Conservation (phyloP, 495 filamentous ascomycete species). For the Penicillium angulare region DNA sequence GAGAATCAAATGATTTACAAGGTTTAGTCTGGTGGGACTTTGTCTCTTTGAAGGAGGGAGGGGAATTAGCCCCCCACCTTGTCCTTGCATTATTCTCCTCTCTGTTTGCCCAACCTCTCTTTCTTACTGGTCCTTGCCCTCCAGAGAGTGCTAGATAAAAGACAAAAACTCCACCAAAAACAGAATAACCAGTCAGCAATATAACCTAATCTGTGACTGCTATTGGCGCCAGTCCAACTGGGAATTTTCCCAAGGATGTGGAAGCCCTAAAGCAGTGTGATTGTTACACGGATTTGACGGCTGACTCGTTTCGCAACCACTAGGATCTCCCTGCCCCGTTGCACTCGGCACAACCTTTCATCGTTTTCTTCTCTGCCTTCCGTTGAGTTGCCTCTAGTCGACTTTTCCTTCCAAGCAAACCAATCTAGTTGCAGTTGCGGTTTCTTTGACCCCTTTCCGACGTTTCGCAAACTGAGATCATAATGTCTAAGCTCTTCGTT, state of each 20-base stretch:
- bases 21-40: constrained; percentile 17
- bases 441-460: not conserved
- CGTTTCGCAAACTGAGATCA: constrained; percentile 2
- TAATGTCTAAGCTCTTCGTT: constrained; percentile 31
- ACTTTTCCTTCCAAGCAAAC: not conserved
- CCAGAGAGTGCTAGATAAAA: not conserved
- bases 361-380: constrained; percentile 6
- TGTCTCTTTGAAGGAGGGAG: constrained; percentile 1
- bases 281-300: constrained; percentile 30
- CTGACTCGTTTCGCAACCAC: constrained; percentile 31
- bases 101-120: not conserved
- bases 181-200: constrained; percentile 18
- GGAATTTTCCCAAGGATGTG: constrained; percentile 12
- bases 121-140: constrained; percentile 2
- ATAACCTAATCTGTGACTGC: constrained; percentile 6
- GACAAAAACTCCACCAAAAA: not conserved
- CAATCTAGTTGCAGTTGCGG: not conserved
- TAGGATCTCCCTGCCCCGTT: constrained; percentile 22
- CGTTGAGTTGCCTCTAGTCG: not conserved
- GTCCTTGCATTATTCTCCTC: not conserved
- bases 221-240: constrained; percentile 11
- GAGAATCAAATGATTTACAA: constrained; percentile 18
- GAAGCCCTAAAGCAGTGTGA: constrained; percentile 31
- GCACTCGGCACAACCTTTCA: constrained; percentile 7
- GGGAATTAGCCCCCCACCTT: constrained; percentile 7